phyloP scores from a whole-genome alignment of 345 rosid genomes.

The Gossypium ekmanianum region DNA sequence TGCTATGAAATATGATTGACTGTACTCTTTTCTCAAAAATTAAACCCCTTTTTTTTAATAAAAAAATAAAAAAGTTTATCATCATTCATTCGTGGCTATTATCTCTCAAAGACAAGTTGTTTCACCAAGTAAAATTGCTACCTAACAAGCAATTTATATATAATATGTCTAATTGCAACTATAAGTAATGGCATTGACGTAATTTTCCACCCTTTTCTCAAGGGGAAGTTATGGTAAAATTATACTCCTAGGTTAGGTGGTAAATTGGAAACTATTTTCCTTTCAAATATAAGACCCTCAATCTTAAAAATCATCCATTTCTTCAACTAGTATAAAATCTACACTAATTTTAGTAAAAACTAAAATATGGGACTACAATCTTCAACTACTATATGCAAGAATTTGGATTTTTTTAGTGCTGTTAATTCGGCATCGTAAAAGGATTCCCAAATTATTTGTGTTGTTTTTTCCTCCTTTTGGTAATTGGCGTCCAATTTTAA shows the following conservation, averaged over 20 bases:
- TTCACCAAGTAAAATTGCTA: background rate
- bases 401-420: background rate
- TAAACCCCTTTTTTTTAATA: no score
- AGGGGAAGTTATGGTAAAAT: background rate
- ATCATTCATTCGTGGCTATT: background rate
- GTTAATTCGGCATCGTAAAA: background rate
- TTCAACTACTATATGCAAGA: background rate
- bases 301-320: slow-evolving; percentile 12
- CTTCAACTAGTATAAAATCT: slow-evolving; percentile 9
- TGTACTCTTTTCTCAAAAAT: background rate
- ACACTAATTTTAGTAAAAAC: slow-evolving; percentile 11
- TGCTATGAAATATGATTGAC: background rate
- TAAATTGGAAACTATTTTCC: slow-evolving; percentile 13
- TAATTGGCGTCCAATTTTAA: slow-evolving; percentile 1
- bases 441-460: background rate
- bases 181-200: background rate
- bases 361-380: background rate
- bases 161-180: no score
- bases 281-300: slow-evolving; percentile 2
- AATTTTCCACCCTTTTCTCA: background rate
- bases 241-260: slow-evolving; percentile 20
- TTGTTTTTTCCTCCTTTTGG: background rate
- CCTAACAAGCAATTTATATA: no score
- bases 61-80: background rate
- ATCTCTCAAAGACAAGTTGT: background rate